Percentiles rank a stretch among this genome's conserved stretches.
Evolutionary conservation across 2,329 filamentous ascomycete genomes (phyloP).

Genomic region (Biscogniauxia marginata): DNA sequence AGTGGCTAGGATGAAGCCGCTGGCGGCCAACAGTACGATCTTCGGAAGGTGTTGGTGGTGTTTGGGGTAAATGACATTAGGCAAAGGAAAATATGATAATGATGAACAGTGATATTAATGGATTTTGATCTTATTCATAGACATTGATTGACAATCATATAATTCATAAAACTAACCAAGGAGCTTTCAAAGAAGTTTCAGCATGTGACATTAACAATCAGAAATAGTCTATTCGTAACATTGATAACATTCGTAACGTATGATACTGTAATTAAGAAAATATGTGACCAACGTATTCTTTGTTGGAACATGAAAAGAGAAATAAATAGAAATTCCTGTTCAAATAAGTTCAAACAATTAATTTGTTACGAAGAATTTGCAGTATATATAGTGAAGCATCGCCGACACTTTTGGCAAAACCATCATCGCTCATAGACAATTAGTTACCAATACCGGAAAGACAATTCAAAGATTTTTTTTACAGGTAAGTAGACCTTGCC

Average conservation of each 20-base stretch:
- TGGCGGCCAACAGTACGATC: background rate
- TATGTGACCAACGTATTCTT: no score
- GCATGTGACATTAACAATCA: no score
- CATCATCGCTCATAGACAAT: background rate
- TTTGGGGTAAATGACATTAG: background rate
- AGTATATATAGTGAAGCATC: background rate
- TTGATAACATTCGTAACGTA: no score
- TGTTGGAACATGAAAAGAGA: background rate
- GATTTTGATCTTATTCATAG: no score
- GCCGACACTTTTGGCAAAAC: background rate
- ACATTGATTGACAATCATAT: no score
- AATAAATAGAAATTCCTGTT: background rate
- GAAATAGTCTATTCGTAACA: no score
- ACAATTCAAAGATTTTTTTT: background rate
- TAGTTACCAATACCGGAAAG: background rate
- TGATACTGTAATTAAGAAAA: no score
- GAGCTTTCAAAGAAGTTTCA: no score
- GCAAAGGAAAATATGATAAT: background rate
- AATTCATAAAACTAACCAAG: no score
- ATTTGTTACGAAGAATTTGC: background rate
- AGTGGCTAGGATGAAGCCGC: background rate
- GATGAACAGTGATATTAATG: no score
- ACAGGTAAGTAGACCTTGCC: slow-evolving; percentile 1
- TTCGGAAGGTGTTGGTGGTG: background rate
- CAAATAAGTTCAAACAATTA: background rate